A percentile compares a stretch with the other conserved stretches of the same genome.
phyloP scores from a whole-genome alignment of 2,329 filamentous ascomycete species.

The Trichoderma gracile region DNA sequence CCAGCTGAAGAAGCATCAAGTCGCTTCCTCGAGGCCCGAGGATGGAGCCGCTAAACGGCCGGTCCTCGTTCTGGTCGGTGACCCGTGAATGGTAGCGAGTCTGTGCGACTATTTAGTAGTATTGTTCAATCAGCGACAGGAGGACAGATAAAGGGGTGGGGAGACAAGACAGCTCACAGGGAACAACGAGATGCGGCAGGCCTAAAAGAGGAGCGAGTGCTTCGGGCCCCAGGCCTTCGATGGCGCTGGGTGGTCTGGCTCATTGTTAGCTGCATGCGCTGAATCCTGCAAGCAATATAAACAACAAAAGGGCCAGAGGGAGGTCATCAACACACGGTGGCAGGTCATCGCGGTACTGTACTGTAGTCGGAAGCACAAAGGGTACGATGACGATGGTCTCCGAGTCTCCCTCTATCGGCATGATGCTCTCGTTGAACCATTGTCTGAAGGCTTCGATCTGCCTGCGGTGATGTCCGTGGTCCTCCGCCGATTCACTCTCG shows the following conservation, averaged over 20 bases:
- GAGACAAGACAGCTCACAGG: conserved; percentile 36
- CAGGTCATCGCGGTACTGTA: conserved; percentile 35
- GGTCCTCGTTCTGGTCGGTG: conserved; percentile 35
- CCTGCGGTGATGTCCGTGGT: conserved; percentile 30
- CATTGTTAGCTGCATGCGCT: conserved; percentile 18
- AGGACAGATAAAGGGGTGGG: neutral
- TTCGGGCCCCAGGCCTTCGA: conserved; percentile 33
- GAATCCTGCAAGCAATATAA: conserved; percentile 17
- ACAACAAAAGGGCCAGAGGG: neutral
- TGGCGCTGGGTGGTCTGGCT: conserved; percentile 33
- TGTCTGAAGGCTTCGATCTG: conserved; percentile 35
- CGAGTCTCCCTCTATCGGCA: conserved; percentile 29
- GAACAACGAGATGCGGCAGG: conserved; percentile 38
- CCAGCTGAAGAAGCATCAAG: conserved; percentile 32
- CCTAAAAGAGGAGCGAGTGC: conserved; percentile 37
- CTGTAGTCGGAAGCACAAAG: conserved; percentile 27
- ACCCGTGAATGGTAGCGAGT: conserved; percentile 37
- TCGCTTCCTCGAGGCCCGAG: conserved; percentile 36
- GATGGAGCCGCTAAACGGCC: conserved; percentile 37
- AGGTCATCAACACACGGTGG: conserved; percentile 31
- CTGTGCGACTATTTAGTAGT: conserved; percentile 25
- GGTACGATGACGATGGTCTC: conserved; percentile 37
- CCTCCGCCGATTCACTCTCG: conserved; percentile 29
- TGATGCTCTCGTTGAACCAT: conserved; percentile 39
- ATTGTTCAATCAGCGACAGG: neutral